These are phyloP conservation scores for Tylopilus subfusipes DNA, from an alignment of 768 basidiomycete species.

Conservation along the genomic window DNA sequence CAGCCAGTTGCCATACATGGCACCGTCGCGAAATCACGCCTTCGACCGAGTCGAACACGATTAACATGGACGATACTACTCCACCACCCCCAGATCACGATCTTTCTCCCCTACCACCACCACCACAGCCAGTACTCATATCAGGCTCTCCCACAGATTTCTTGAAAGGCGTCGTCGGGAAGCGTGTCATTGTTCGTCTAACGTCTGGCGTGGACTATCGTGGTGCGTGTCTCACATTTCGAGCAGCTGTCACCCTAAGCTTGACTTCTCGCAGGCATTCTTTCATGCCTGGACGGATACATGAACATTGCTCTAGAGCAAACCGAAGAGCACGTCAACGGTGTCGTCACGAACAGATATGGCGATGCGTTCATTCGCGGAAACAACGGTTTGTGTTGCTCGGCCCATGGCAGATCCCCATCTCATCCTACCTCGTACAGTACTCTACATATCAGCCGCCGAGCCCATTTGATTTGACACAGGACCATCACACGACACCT, in stretches of 20 bases:
- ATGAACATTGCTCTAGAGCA: slow-evolving; percentile 99
- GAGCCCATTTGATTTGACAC: slow-evolving; percentile 44
- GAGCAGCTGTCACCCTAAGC: neutral
- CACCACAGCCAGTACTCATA: slow-evolving; percentile 44
- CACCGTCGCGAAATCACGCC: neutral
- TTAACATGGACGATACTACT: slow-evolving; percentile 27
- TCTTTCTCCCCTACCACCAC: slow-evolving; percentile 32
- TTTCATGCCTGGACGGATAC: slow-evolving; percentile 96
- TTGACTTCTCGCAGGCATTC: slow-evolving; percentile 54
- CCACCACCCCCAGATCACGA: slow-evolving; percentile 40
- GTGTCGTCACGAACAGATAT: slow-evolving; percentile 81
- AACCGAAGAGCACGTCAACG: slow-evolving; percentile 93
- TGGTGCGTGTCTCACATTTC: slow-evolving; percentile 45
- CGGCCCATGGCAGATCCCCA: no score
- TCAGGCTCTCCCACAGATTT: slow-evolving; percentile 91
- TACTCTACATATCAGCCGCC: slow-evolving; percentile 76
- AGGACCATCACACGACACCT: neutral
- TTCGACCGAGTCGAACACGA: neutral
- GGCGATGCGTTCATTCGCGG: slow-evolving; percentile 96
- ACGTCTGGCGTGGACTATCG: slow-evolving; percentile 92
- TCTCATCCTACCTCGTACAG: slow-evolving; percentile 33
- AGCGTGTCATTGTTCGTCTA: slow-evolving; percentile 86
- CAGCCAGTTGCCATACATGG: slow-evolving; percentile 13
- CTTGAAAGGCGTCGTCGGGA: slow-evolving; percentile 94
- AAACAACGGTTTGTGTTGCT: slow-evolving; percentile 68